Base-by-base conservation (phyloP, 805 yeast species). In the Ogataea trehalophila region DNA sequence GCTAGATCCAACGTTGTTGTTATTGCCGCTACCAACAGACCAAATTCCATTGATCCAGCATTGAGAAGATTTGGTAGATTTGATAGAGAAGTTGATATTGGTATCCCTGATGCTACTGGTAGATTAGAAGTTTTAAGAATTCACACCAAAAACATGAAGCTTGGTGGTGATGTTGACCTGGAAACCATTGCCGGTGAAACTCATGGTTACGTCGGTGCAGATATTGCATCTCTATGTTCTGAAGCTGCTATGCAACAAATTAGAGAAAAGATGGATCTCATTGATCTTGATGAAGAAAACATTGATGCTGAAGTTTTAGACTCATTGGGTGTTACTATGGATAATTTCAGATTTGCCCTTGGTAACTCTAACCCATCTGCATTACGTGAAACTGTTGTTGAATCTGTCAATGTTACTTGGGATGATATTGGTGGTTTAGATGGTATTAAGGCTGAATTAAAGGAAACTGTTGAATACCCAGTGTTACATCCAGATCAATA, bases 191-290 rank as follows among this genome's bases (percentile, higher is more conserved):
- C 99, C 15, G 75, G 95, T 23, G 99, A 94, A 74, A 94, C 99
- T 36, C 99, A 95, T 67, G 99, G 99, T 75, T 94, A 91, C 65
- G 99, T 94, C 50, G 99, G 99, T 76, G 96, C 97, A 43, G 99
- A 94, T 80, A 76, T 94, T 62, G 99, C 99, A 1, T 91, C 98
- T 7, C 77, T 94, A 64, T 94, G 99, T 78, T 90, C 97, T n/a
- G 99, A 95, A 74, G 99, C 99, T 55, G 99, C 99, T 50, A 94
- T 94, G 99, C 99, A 94, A 78, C 99, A 95, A 76, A 94, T 94
- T 65, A 88, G 99, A 73, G 99, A 94, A 74, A 94, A 94, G 81
- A 91, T 94, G 97, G 99, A 94, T 64, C 76, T 94, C 56, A 94
- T 95, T 59, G 98, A 92, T 64, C 76, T 91, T 58, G 97, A 91